Evolutionary conservation across 2,329 filamentous ascomycete genomes (phyloP), one percentile per base, ranked within the genome.

Genomic region (Fusarium buxicola): DNA sequence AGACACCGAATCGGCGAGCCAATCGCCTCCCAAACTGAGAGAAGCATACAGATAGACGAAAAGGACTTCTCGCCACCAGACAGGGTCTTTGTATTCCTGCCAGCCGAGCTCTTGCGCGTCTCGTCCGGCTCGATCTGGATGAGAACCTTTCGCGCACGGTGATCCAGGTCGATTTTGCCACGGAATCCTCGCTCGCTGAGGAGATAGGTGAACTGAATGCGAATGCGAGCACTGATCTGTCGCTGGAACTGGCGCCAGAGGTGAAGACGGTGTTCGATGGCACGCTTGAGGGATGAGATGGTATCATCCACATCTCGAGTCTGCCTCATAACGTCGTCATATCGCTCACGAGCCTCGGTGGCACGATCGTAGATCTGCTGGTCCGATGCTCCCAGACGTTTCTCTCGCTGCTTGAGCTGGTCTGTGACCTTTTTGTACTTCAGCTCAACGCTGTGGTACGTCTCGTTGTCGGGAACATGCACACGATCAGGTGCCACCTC

Each of bases 11-110:
- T 90, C 1, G 94, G 94, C 15, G 93, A 96, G 10, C 95, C 94
- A 90, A 99, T 99, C 27, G 95, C 94, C 74, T 99, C 95, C 95
- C 95, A 99, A 15, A 99, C 89, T 3, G 93, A 88, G 28, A 99
- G 83, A 51, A 99, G 81, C 69, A 99, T 85, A 77, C 95, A 99
- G 58, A 98, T 96, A 5, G 94, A 97, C 4, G 94, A 96, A 75
- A 98, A 99, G 0, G 94, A 98, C 76, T 99, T 99, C 75, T 99
- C 95, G 27, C 95, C 95, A 49, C 95, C 95, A 8, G 94, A 97
- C 2, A 99, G 82, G 1, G 94, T 98, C 78, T 92, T 96, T 21
- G 95, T 94, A 71, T 91, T 91, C 45, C 94, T 87, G 3, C 92
- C 93, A 5, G 85, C 82, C 18, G 85, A 86, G 59, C 85, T 88